Percentiles rank a stretch among this genome's conserved stretches.
phyloP scores from a whole-genome alignment of 176 grass and related monocot species.

The Phoenix dactylifera region DNA sequence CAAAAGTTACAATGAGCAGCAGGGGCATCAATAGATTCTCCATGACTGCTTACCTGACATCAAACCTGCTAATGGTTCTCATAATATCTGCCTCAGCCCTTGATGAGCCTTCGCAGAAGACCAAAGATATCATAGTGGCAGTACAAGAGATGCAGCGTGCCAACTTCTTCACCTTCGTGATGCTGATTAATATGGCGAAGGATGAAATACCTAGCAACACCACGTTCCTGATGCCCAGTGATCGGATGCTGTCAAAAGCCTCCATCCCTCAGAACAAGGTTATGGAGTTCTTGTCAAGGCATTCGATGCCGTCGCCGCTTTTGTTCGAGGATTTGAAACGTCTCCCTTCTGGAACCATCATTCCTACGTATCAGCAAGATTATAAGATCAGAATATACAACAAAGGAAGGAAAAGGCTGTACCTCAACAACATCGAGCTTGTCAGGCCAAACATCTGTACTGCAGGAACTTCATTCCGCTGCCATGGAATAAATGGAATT shows the following conservation, averaged over 20 bases:
- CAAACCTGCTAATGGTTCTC: too few relatives aligned
- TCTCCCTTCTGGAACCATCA: conserved; percentile 44
- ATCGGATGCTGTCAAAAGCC: conserved; percentile 26
- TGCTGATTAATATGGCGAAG: conserved; percentile 54
- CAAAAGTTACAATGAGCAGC: too few relatives aligned
- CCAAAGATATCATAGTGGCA: conserved; percentile 2
- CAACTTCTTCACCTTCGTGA: conserved; percentile 53
- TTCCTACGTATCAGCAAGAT: conserved; percentile 29
- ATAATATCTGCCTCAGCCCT: too few relatives aligned
- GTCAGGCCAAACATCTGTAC: conserved; percentile 35
- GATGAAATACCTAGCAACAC: conserved; percentile 41
- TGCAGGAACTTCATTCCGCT: conserved; percentile 27
- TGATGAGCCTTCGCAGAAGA: background rate
- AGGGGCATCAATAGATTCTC: too few relatives aligned
- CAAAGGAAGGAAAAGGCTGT: conserved; percentile 28
- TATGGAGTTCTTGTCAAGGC: conserved; percentile 32
- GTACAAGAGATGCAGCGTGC: conserved; percentile 35
- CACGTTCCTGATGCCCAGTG: conserved; percentile 52
- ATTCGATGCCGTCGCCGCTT: conserved; percentile 32
- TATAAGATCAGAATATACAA: conserved; percentile 40
- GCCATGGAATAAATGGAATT: conserved; percentile 48
- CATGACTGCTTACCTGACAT: too few relatives aligned
- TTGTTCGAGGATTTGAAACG: conserved; percentile 31
- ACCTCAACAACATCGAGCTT: conserved; percentile 44
- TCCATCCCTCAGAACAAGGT: conserved; percentile 32